Evolutionary conservation across 306 rosid species (phyloP).

Genomic region (Vachellia collinsii): DNA sequence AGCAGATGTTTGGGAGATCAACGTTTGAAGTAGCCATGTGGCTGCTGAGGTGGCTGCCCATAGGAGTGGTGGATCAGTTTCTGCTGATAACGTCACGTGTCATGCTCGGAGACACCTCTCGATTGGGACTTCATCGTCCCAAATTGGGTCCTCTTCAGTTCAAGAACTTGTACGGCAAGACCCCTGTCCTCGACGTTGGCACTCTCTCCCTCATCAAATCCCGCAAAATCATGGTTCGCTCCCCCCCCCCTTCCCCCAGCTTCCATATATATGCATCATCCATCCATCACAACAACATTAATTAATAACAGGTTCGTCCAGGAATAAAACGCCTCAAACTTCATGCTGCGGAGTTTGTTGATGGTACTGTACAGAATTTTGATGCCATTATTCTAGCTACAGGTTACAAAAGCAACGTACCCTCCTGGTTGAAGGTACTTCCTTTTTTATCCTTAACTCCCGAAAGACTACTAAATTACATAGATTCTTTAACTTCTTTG

Average conservation of each 20-base stretch:
- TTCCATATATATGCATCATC: no score
- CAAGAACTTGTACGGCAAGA: constrained; percentile 68
- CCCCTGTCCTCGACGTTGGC: constrained; percentile 90
- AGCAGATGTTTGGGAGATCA: constrained; percentile 82
- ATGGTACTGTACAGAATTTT: constrained; percentile 58
- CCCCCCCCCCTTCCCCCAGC: no score
- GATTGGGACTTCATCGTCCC: constrained; percentile 71
- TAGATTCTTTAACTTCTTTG: no score
- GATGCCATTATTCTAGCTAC: constrained; percentile 75
- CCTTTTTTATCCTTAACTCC: background rate
- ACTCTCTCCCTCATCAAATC: constrained; percentile 63
- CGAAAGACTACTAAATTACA: background rate
- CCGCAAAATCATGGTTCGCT: constrained; percentile 41
- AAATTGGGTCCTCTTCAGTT: constrained; percentile 72
- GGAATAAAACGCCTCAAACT: constrained; percentile 53
- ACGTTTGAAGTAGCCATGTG: constrained; percentile 76
- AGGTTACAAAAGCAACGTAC: constrained; percentile 75
- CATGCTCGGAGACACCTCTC: constrained; percentile 74
- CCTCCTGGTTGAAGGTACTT: constrained; percentile 68
- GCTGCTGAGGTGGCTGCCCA: constrained; percentile 68
- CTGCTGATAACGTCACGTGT: constrained; percentile 64
- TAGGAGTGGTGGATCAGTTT: constrained; percentile 65
- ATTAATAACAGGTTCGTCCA: constrained; percentile 48
- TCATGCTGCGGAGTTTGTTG: constrained; percentile 63
- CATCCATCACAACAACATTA: no score